phyloP scores from a whole-genome alignment of 352 stramenopile species.

The Pythium monospermum region DNA sequence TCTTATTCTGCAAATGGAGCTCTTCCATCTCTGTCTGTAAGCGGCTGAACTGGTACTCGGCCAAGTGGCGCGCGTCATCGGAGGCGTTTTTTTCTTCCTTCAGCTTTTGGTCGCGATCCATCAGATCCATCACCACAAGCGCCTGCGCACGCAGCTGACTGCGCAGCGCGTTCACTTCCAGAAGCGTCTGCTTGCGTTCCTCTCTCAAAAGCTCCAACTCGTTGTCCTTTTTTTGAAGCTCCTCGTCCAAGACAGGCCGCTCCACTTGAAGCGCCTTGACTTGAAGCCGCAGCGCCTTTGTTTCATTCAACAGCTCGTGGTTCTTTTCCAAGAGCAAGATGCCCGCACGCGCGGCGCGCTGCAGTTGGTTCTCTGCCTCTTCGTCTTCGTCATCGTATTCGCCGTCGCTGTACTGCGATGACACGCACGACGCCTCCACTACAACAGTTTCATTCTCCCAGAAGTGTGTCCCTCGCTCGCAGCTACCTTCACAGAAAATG shows the following conservation, averaged over 20 bases:
- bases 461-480: too few relatives aligned
- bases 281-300: constrained; percentile 50
- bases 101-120: constrained; percentile 48
- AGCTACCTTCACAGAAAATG: too few relatives aligned
- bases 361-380: constrained; percentile 18
- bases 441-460: too few relatives aligned
- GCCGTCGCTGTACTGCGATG: not conserved
- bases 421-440: too few relatives aligned
- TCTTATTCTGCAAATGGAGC: constrained; percentile 5
- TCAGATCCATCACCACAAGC: constrained; percentile 41
- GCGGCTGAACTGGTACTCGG: constrained; percentile 30
- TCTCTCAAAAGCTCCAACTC: constrained; percentile 40
- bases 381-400: constrained; percentile 5
- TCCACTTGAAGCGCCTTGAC: constrained; percentile 48
- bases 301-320: constrained; percentile 56
- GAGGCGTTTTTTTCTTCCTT: constrained; percentile 31
- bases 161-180: constrained; percentile 52
- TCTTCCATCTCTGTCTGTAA: constrained; percentile 29
- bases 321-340: constrained; percentile 76
- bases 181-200: constrained; percentile 33
- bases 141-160: constrained; percentile 58
- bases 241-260: constrained; percentile 33
- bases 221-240: constrained; percentile 31
- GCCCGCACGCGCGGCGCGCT: constrained; percentile 58
- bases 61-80: constrained; percentile 23